Evolutionary conservation across 2,329 filamentous ascomycete genomes (phyloP).

Genomic region (Furcasterigmium sp.): DNA sequence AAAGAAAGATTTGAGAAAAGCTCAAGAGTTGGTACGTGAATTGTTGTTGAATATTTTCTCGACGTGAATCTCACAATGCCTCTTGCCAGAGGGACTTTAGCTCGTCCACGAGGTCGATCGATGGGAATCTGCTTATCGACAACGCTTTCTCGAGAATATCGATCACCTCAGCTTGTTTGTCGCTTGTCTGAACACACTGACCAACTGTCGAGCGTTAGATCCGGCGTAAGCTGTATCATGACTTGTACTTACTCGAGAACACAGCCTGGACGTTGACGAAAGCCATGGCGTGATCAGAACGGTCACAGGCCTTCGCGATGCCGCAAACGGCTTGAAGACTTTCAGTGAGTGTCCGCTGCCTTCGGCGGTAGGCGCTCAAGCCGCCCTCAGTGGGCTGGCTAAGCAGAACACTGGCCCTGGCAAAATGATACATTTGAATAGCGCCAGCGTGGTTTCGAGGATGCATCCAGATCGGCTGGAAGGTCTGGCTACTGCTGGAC

Average conservation of each 20-base stretch:
- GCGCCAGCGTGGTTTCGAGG: conserved; percentile 37
- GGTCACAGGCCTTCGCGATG: conserved; percentile 16
- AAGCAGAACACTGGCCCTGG: conserved; percentile 35
- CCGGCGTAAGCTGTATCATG: too few species aligned
- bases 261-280: conserved; percentile 8
- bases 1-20: too few species aligned
- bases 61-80: background rate
- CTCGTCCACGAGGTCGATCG: conserved; percentile 4
- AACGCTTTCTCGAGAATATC: conserved; percentile 1
- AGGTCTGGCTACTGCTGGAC: conserved; percentile 26
- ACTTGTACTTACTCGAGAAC: conserved; percentile 3
- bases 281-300: conserved; percentile 1
- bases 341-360: conserved; percentile 7
- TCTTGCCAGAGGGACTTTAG: conserved; percentile 3
- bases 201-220: too few species aligned
- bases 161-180: conserved; percentile 4
- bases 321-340: conserved; percentile 29
- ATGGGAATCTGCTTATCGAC: conserved; percentile 4
- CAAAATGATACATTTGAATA: conserved; percentile 44
- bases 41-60: too few species aligned
- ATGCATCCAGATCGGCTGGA: conserved; percentile 41
- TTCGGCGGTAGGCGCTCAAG: conserved; percentile 33
- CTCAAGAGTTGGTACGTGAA: too few species aligned
- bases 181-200: conserved; percentile 4
- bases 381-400: conserved; percentile 4